Evolutionary conservation across 1,284 basidiomycete genomes (phyloP), one percentile per base, ranked within the genome.

Genomic region (Rhizopogon parksii): DNA sequence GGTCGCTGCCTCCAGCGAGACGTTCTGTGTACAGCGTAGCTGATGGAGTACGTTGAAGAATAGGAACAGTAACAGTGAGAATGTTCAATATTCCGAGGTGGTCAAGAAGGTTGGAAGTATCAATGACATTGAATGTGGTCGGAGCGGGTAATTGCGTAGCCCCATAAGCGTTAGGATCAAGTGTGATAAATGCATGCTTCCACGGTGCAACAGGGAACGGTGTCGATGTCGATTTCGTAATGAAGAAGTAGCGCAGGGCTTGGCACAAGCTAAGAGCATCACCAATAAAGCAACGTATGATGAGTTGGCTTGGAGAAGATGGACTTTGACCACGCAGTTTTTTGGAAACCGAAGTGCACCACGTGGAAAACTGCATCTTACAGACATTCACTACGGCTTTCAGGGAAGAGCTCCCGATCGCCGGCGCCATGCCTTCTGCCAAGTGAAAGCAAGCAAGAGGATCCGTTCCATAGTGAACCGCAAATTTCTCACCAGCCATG

Each of bases 51-150:
- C 56, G 57, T 7, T 53, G 55, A 32, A 79, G 66, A 6, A 79
- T 58, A 39, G 76, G 67, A 32, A 54, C 37, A 0, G 70, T 60
- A n/a, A 61, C 63, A 6, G 72, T 48, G 27, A 81, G 61, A 17
- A 80, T 52, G 54, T 81, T 81, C n/a, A 80, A 52, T 14, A 79
- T 60, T 0, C 78, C 79, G 1, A 76, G 36, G 48, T 76, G 70
- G 56, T 80, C 78, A 12, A 63, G 59, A n/a, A 80, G 53, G 51
- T 79, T 79, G 17, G 78, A 79, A 0, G 79, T 77, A 38, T 81
- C 76, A 50, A 82, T 76, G 40, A 79, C 68, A 46, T 78, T 68
- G 64, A 81, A 82, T 0, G 38, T 49, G 1, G 65, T 58, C 3
- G 77, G 75, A 0, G 73, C 71, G 0, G 53, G 52, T 6, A 46